Evolutionary conservation across 805 yeast species (phyloP).

Genomic region (Candida mattraensis): DNA sequence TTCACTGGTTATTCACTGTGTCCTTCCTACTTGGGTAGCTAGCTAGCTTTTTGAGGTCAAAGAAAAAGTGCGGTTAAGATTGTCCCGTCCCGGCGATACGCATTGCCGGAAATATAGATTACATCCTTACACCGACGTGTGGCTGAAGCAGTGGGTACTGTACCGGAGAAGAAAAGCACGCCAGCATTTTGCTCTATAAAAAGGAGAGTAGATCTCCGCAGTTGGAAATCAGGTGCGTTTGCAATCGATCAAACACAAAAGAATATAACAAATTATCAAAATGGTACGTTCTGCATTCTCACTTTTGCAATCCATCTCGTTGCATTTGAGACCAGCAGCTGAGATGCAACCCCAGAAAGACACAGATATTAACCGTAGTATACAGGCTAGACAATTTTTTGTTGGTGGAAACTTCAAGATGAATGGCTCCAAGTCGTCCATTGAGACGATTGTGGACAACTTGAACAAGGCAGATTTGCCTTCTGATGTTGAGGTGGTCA

Average conservation of each 20-base stretch:
- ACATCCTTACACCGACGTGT: too few relatives aligned
- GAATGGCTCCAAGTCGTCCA: slow-evolving; percentile 91
- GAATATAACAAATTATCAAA: slow-evolving; percentile 10
- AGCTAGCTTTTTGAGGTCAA: too few relatives aligned
- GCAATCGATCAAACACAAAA: neutral
- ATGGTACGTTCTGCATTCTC: slow-evolving; percentile 26
- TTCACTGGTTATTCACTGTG: too few relatives aligned
- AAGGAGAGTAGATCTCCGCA: too few relatives aligned
- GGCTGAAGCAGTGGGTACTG: too few relatives aligned
- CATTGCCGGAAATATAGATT: too few relatives aligned
- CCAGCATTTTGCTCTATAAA: too few relatives aligned
- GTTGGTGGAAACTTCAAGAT: slow-evolving; percentile 99
- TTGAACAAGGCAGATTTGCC: slow-evolving; percentile 80
- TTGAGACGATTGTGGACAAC: slow-evolving; percentile 77
- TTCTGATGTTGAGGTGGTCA: slow-evolving; percentile 82
- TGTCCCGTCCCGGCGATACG: too few relatives aligned
- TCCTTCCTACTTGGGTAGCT: too few relatives aligned
- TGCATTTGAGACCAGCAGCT: slow-evolving; percentile 18
- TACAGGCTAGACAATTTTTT: slow-evolving; percentile 57
- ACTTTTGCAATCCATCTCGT: slow-evolving; percentile 19
- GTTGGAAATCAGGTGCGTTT: too few relatives aligned
- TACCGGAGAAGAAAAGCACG: too few relatives aligned
- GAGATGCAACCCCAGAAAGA: slow-evolving; percentile 4
- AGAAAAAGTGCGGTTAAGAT: too few relatives aligned
- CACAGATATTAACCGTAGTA: slow-evolving; percentile 15